Percentiles rank a stretch among this genome's conserved stretches.
phyloP scores from a whole-genome alignment of 768 basidiomycete species.

The Boletus pseudopeckii region DNA sequence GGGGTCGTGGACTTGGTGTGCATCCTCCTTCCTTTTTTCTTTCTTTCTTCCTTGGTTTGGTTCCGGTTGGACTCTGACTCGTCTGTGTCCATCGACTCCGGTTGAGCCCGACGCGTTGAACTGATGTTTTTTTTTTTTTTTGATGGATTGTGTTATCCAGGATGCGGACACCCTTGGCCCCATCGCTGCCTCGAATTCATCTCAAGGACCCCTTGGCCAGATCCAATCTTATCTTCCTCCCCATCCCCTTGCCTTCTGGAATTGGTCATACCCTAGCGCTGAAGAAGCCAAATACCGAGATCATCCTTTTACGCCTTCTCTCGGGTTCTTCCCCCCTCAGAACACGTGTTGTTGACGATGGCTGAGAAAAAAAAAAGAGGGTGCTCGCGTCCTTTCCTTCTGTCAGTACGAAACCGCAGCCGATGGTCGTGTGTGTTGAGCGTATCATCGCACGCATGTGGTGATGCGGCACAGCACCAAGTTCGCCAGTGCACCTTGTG shows the following conservation, averaged over 20 bases:
- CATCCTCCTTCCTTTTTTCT: too few relatives aligned
- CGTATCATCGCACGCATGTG: slow-evolving; percentile 14
- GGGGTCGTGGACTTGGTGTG: background rate
- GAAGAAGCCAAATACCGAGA: slow-evolving; percentile 7
- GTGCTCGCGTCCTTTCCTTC: slow-evolving; percentile 4
- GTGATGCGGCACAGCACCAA: background rate
- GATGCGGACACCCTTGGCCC: slow-evolving; percentile 22
- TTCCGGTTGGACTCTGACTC: background rate
- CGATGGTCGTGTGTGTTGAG: background rate
- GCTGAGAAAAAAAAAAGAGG: slow-evolving; percentile 16
- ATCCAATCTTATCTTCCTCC: slow-evolving; percentile 25
- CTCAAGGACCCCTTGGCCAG: slow-evolving; percentile 9
- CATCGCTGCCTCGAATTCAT: background rate
- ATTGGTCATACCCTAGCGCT: slow-evolving; percentile 14
- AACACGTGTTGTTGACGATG: slow-evolving; percentile 24
- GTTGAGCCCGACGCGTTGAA: too few relatives aligned
- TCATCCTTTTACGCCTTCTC: slow-evolving; percentile 10
- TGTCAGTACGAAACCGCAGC: slow-evolving; percentile 10
- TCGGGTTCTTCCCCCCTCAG: slow-evolving; percentile 2
- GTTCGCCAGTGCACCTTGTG: background rate
- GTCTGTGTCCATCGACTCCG: background rate
- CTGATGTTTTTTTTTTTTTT: too few relatives aligned
- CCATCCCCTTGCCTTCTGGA: slow-evolving; percentile 9
- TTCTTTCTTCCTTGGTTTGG: too few relatives aligned
- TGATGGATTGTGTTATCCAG: background rate